phyloP scores from a whole-genome alignment of 2,329 filamentous ascomycete genomes.

The Ophiostoma pallidulum region DNA sequence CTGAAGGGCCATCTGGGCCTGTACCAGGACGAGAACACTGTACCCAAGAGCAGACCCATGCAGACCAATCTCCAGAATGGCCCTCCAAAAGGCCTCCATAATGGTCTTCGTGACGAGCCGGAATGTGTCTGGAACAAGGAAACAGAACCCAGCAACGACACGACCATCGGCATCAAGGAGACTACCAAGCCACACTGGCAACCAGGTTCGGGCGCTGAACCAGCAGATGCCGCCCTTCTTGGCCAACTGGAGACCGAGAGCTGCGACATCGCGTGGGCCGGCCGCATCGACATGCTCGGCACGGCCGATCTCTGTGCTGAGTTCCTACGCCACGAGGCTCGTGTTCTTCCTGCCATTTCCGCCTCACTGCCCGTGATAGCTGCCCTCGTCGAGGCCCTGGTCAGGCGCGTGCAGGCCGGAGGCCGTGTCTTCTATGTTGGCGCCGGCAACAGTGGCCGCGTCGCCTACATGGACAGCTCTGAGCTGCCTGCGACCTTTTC shows the following conservation, averaged over 20 bases:
- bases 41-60: no score
- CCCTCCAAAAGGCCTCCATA: no score
- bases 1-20: no score
- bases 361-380: slow-evolving; percentile 25
- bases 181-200: neutral
- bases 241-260: slow-evolving; percentile 8
- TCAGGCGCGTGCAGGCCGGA: slow-evolving; percentile 23
- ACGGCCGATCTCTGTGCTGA: slow-evolving; percentile 10
- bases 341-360: slow-evolving; percentile 23
- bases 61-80: no score
- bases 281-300: slow-evolving; percentile 7
- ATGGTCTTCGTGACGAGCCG: no score
- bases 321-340: slow-evolving; percentile 27
- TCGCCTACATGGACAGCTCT: slow-evolving; percentile 27
- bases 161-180: no score
- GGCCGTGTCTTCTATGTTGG: slow-evolving; percentile 31
- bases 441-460: slow-evolving; percentile 35
- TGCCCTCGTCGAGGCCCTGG: slow-evolving; percentile 25
- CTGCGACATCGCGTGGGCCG: slow-evolving; percentile 4
- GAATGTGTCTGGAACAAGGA: no score
- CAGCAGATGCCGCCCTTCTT: neutral
- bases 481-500: slow-evolving; percentile 34
- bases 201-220: neutral
- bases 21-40: no score
- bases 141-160: no score